Conservation (phyloP, 2,329 filamentous ascomycete genomes). For the Nothophaeocryptopus gaeumannii region DNA sequence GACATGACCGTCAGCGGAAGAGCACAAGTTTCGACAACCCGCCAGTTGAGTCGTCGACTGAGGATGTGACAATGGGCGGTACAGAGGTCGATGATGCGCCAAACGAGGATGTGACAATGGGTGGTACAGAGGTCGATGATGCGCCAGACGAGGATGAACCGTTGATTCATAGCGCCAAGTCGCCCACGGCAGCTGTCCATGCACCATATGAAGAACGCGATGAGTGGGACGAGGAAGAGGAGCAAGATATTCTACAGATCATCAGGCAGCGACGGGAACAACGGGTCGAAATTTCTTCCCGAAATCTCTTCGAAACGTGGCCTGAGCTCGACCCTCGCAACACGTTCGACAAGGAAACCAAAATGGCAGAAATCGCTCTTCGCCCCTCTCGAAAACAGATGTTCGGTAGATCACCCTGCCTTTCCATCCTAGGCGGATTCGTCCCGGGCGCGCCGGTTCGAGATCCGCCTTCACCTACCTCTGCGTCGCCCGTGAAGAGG, state of each 20-base stretch:
- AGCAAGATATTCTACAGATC: constrained; percentile 4
- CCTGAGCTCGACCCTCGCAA: constrained; percentile 24
- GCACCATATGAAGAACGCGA: neutral
- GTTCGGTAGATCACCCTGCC: constrained; percentile 22
- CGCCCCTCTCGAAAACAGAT: constrained; percentile 38
- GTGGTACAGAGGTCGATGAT: neutral
- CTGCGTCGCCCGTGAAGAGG: neutral
- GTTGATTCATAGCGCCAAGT: neutral
- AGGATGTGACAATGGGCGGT: neutral
- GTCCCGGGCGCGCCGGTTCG: neutral
- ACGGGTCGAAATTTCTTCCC: neutral
- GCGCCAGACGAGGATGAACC: neutral
- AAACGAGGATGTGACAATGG: neutral
- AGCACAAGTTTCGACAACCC: neutral
- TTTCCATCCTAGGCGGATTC: constrained; percentile 7
- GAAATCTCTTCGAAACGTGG: constrained; percentile 23
- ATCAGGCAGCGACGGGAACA: neutral
- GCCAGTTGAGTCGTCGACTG: neutral
- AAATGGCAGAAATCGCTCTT: constrained; percentile 54
- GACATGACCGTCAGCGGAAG: neutral
- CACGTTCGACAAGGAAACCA: constrained; percentile 46
- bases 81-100: neutral
- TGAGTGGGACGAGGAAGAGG: constrained; percentile 1
- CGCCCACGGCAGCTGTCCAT: too few species aligned
- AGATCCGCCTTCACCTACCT: neutral